A percentile compares a stretch with the other conserved stretches of the same genome.
Evolutionary conservation across 805 yeast species (phyloP).

Genomic region (Cyberlindnera euphorbiae): DNA sequence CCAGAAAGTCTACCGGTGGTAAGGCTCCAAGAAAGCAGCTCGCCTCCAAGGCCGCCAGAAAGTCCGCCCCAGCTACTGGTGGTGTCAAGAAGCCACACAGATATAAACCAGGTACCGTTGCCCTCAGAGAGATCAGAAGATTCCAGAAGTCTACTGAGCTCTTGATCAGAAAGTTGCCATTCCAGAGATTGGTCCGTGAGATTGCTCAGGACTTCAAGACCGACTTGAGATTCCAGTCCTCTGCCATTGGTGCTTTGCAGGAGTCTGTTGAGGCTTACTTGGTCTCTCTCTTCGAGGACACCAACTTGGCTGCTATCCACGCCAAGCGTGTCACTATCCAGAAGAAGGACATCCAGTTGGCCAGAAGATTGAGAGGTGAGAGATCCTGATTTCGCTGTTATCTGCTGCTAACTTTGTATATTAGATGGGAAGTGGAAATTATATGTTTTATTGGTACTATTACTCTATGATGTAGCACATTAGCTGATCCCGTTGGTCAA

Average conservation of each 20-base stretch:
- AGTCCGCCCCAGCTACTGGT: conserved; percentile 86
- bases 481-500: too few relatives aligned
- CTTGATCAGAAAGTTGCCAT: conserved; percentile 92
- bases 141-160: conserved; percentile 95
- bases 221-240: conserved; percentile 93
- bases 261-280: conserved; percentile 98
- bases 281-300: conserved; percentile 94
- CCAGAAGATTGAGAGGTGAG: conserved; percentile 97
- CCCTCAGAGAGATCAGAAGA: conserved; percentile 94
- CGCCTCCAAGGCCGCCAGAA: conserved; percentile 91
- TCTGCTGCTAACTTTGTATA: conserved; percentile 15
- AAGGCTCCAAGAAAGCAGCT: conserved; percentile 93
- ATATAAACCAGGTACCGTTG: conserved; percentile 97
- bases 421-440: conserved; percentile 20
- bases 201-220: conserved; percentile 92
- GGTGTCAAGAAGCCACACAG: conserved; percentile 95
- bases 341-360: conserved; percentile 97
- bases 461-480: background rate
- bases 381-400: conserved; percentile 50
- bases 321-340: conserved; percentile 99
- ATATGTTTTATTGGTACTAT: conserved; percentile 2
- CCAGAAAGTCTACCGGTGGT: conserved; percentile 95
- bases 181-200: conserved; percentile 95
- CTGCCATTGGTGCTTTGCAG: conserved; percentile 96
- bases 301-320: conserved; percentile 97